Conservation (phyloP, 768 basidiomycete species). For the Hericium rajendrae region DNA sequence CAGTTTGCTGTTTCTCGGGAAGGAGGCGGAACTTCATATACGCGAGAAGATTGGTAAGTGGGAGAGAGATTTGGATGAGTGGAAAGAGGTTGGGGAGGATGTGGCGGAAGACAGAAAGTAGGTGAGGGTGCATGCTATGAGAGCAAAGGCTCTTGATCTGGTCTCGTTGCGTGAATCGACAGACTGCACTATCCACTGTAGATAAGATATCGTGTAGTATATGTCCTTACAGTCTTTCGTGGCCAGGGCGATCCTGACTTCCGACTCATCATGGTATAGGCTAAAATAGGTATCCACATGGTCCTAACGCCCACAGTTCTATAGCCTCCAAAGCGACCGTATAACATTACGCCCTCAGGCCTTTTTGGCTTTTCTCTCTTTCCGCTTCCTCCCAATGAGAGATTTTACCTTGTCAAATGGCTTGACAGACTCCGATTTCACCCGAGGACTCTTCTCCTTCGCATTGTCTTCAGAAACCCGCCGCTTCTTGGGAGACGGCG, state of each 20-base stretch:
- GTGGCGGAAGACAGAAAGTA: not conserved
- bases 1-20: constrained; percentile 18
- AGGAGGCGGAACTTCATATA: constrained; percentile 17
- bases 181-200: not conserved
- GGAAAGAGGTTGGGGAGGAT: not conserved
- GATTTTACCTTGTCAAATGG: constrained; percentile 45
- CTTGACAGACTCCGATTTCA: constrained; percentile 15
- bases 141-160: not conserved
- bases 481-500: not conserved
- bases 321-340: not conserved
- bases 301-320: not conserved
- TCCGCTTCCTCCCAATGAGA: constrained; percentile 75
- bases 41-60: not conserved
- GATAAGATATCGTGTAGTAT: not conserved
- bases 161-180: not conserved
- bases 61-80: not conserved
- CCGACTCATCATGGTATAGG: too few relatives aligned
- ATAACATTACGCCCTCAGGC: not conserved
- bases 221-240: not conserved
- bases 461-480: not conserved
- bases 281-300: too few relatives aligned
- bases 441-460: not conserved
- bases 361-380: constrained; percentile 40
- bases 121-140: not conserved
- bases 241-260: not conserved